Percentiles rank a stretch among this genome's conserved stretches.
These are phyloP conservation scores for Dactylella cylindrospora DNA, from an alignment of 2,329 filamentous ascomycete species.

Conservation along the genomic window DNA sequence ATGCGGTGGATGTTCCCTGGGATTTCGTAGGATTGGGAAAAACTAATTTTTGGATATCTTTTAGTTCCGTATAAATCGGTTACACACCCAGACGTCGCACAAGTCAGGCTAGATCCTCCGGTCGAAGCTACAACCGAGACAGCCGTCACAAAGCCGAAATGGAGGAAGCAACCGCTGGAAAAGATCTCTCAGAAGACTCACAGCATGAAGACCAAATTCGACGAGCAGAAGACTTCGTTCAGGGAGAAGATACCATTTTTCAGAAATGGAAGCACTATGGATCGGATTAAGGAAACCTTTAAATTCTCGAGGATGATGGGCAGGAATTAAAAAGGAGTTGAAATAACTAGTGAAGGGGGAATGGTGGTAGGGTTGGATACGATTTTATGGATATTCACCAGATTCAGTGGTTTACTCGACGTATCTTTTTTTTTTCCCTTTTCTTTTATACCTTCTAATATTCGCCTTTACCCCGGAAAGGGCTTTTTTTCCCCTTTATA, in stretches of 20 bases:
- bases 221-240: slow-evolving; percentile 32
- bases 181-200: slow-evolving; percentile 36
- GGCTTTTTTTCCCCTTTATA: slow-evolving; percentile 19
- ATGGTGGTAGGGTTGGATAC: slow-evolving; percentile 6
- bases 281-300: slow-evolving; percentile 41
- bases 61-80: slow-evolving; percentile 42
- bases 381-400: slow-evolving; percentile 24
- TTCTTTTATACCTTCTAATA: neutral
- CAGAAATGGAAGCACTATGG: slow-evolving; percentile 41
- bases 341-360: too few species aligned
- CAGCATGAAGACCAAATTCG: slow-evolving; percentile 38
- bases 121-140: slow-evolving; percentile 7
- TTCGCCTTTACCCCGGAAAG: slow-evolving; percentile 7
- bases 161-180: slow-evolving; percentile 39
- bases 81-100: slow-evolving; percentile 40
- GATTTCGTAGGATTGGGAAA: neutral
- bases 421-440: slow-evolving; percentile 8
- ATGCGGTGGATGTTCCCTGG: neutral
- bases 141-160: slow-evolving; percentile 25
- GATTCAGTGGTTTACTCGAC: too few species aligned
- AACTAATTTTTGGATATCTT: slow-evolving; percentile 13
- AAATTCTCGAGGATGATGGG: slow-evolving; percentile 40
- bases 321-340: slow-evolving; percentile 31
- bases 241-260: slow-evolving; percentile 40
- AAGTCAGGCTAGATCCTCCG: slow-evolving; percentile 16